phyloP scores from a whole-genome alignment of 441 rosid genomes.

The Iberis amara region DNA sequence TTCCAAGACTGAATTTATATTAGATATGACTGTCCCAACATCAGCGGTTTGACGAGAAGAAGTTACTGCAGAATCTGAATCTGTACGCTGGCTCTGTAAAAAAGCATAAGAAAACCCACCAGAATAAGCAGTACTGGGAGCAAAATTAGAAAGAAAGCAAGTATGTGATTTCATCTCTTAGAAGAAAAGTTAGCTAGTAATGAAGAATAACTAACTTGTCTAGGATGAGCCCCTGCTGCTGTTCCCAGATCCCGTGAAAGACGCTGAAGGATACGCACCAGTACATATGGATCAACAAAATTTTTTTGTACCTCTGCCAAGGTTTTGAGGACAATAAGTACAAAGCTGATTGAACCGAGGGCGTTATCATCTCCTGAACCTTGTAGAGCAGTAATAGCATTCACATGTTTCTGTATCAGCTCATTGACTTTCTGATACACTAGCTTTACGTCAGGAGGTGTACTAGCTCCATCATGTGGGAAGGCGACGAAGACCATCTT shows the following conservation, averaged over 20 bases:
- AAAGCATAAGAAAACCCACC: constrained; percentile 6
- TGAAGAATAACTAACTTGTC: constrained; percentile 59
- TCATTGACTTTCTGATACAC: constrained; percentile 83
- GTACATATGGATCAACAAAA: constrained; percentile 60
- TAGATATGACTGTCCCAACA: constrained; percentile 71
- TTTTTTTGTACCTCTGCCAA: constrained; percentile 78
- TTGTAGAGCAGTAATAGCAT: constrained; percentile 52
- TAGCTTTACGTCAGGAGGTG: constrained; percentile 66
- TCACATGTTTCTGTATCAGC: constrained; percentile 78
- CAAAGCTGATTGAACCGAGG: constrained; percentile 71
- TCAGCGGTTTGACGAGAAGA: constrained; percentile 88
- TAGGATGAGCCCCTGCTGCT: constrained; percentile 64
- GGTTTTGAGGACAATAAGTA: constrained; percentile 76
- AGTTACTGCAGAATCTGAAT: constrained; percentile 84
- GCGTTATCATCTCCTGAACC: constrained; percentile 70
- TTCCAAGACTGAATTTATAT: constrained; percentile 73
- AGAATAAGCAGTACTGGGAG: constrained; percentile 16
- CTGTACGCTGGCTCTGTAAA: constrained; percentile 67
- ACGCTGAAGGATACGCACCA: constrained; percentile 84
- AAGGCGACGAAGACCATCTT: constrained; percentile 89
- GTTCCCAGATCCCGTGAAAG: constrained; percentile 86
- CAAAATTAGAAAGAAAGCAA: constrained; percentile 17
- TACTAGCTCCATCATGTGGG: constrained; percentile 64
- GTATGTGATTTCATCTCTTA: neutral
- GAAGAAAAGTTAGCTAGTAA: neutral